Base-by-base conservation (phyloP, 495 filamentous ascomycete species). In the Podospora fimiseda region DNA sequence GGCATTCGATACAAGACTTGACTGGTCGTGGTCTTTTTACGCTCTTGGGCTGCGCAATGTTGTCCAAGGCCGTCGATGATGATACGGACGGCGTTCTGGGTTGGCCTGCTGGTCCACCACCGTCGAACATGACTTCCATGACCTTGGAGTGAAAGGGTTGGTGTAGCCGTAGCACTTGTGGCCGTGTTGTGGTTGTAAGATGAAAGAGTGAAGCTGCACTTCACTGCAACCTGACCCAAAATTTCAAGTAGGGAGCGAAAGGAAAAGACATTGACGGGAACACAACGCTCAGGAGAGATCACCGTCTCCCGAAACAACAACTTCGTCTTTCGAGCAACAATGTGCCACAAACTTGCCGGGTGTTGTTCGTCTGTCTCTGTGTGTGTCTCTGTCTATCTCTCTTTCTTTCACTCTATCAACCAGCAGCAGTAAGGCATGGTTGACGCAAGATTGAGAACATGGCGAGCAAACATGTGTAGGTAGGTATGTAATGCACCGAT, bases 1-100 rank as follows among this genome's bases (percentile, higher is more conserved):
- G 79, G 60, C 80, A 72, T 52, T 68, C 69, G 43, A 66, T 52
- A 53, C 69, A 72, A 3, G 66, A 69, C 62, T 72, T 72, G 24
- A 72, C 69, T 9, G 69, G 69, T n/a, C 69, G 62, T 18, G 69
- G 69, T n/a, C 69, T 60, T 52, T 72, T 72, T 43, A 72, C 69
- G 48, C 63, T 69, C 21, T 45, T 46, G 16, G 51, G 42, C 30
- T 47, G 51, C 13, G 43, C 20, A 13, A 27, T 19, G n/a, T 9
- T 27, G 21, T 53, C 51, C 18, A 53, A 21, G 16, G 48, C 30
- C 9, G 40, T 55, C 23, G 53, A 44, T 39, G 21, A 40, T n/a
- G 30, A 23, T 16, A 41, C 48, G 13, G 48, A 47, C 7, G 44
- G 44, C 23, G 44, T 47, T 30, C 44, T 47, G 4, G 44, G 44